These are phyloP conservation scores for Capronia epimyces DNA, from an alignment of 2,329 filamentous ascomycete genomes.

Conservation along the genomic window DNA sequence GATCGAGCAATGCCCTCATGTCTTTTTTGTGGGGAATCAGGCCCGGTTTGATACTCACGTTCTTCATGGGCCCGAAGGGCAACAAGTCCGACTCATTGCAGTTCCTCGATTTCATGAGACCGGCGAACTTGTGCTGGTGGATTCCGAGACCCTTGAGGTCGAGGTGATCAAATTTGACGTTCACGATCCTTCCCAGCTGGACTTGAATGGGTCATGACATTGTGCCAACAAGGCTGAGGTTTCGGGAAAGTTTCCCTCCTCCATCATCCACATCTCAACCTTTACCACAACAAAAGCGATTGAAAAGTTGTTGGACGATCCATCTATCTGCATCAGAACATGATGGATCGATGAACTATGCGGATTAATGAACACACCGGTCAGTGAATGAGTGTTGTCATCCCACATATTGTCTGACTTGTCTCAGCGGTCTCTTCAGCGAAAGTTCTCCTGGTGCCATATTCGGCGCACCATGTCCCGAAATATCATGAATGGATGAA, in stretches of 20 bases:
- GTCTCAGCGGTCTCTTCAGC: constrained; percentile 60
- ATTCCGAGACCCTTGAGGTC: constrained; percentile 77
- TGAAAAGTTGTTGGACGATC: neutral
- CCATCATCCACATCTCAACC: neutral
- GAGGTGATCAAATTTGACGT: constrained; percentile 59
- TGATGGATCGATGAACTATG: constrained; percentile 28
- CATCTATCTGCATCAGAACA: constrained; percentile 1
- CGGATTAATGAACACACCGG: constrained; percentile 34
- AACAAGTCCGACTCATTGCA: constrained; percentile 70
- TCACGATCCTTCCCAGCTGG: constrained; percentile 28
- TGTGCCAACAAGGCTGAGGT: constrained; percentile 1
- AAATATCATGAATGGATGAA: constrained; percentile 91
- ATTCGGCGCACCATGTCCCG: constrained; percentile 72
- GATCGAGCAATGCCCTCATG: constrained; percentile 74
- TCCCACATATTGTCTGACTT: neutral
- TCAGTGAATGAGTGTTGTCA: constrained; percentile 14
- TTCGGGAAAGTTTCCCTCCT: constrained; percentile 4
- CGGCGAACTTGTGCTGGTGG: constrained; percentile 74
- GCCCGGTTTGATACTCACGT: constrained; percentile 67
- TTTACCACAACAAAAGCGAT: neutral
- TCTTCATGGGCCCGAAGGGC: constrained; percentile 58
- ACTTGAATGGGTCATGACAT: constrained; percentile 12
- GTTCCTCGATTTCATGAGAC: constrained; percentile 77
- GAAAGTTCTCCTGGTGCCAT: constrained; percentile 72
- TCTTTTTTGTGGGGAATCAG: constrained; percentile 87